Conservation (phyloP, 495 filamentous ascomycete species). For the Xylaria sp. region DNA sequence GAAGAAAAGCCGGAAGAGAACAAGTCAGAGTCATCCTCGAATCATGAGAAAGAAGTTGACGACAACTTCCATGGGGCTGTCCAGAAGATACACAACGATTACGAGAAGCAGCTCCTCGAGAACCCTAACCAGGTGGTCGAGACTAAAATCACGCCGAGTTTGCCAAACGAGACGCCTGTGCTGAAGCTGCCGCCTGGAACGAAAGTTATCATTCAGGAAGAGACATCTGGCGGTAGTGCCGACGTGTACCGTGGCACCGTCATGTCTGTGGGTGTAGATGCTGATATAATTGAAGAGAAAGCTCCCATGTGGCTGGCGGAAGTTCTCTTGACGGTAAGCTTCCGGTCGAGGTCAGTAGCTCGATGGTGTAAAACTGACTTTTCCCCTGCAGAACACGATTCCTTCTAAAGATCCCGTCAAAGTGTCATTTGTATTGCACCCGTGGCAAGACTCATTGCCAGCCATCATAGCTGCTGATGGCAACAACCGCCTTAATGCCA, state of each 20-base stretch:
- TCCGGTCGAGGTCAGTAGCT: not conserved
- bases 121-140: constrained; percentile 61
- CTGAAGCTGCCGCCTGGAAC: constrained; percentile 80
- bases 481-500: constrained; percentile 91
- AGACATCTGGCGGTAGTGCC: constrained; percentile 87
- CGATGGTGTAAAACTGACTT: constrained; percentile 34
- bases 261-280: constrained; percentile 74
- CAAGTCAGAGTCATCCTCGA: constrained; percentile 66
- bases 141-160: constrained; percentile 75
- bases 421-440: constrained; percentile 88
- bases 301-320: constrained; percentile 94
- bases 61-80: constrained; percentile 83
- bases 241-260: constrained; percentile 92
- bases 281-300: constrained; percentile 80
- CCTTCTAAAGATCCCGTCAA: constrained; percentile 93
- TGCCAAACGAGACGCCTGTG: constrained; percentile 83
- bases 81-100: constrained; percentile 77
- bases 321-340: constrained; percentile 74
- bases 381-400: constrained; percentile 67
- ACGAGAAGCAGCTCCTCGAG: constrained; percentile 70
- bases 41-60: constrained; percentile 83
- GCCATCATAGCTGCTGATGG: constrained; percentile 70
- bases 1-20: constrained; percentile 74
- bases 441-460: constrained; percentile 79
- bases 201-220: constrained; percentile 93